Evolutionary conservation across 2,329 filamentous ascomycete species (phyloP), one percentile per base, ranked within the genome.

Genomic region (Calonectria honghensis): DNA sequence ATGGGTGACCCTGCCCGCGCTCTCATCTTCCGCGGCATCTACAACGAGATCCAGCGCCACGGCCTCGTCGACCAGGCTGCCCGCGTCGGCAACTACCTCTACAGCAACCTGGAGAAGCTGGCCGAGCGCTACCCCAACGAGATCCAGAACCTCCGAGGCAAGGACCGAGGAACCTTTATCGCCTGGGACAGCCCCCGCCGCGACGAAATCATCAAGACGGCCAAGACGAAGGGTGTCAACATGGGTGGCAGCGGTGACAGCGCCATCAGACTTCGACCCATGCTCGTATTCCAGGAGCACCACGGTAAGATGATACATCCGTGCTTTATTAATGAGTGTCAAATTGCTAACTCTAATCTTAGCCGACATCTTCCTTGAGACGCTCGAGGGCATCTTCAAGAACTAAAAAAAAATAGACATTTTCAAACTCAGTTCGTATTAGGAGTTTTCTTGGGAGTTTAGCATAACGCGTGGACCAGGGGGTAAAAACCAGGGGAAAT

Each of bases 1-100:
- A 97, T 97, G 93, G 95, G 96, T 81, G 96, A 98, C 87, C 95
- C 95, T 14, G 93, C 94, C 18, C 92, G 95, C 75, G 95, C 94
- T 11, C 87, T 98, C 74, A 89, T 98, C 78, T 97, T 97, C 93
- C 91, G 94, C 76, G 93, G 92, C 82, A 97, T 98, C 86, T 91
- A 96, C 83, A 86, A 94, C 74, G 95, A 98, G 87, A 92, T 97
- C 68, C 88, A 95, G 85, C 88, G 91, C 54, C 88, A 94, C 71
- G 90, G 93, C 80, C 90, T 98, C 20, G 95, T 98, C 45, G 87
- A 91, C 81, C 89, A 95, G 86, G 97, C 95, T 2, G 94, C 94
- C 41, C 85, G 86, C 70, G 94, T 94, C 14, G 95, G 95, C 74
- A 91, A 93, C 79, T 97, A 98, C 85, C 89, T 98, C 59, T 97